phyloP scores from a whole-genome alignment of 2,329 filamentous ascomycete species.

The Cladosporium phlei region DNA sequence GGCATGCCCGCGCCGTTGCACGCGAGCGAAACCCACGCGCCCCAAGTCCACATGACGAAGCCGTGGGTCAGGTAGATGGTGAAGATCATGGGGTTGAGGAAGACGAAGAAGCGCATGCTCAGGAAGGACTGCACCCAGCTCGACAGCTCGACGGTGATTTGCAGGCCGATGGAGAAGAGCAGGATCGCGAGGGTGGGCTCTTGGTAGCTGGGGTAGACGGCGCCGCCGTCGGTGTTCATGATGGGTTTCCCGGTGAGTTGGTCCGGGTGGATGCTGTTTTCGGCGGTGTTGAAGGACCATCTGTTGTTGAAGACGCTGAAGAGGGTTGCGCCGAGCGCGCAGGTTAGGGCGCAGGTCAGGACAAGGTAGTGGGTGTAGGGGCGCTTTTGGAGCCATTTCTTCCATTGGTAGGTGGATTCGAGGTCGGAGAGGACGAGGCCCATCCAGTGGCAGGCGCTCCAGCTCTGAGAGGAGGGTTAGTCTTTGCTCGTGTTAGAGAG shows the following conservation, averaged over 20 bases:
- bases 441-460: slow-evolving; percentile 43
- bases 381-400: slow-evolving; percentile 32
- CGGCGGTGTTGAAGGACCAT: slow-evolving; percentile 26
- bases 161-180: slow-evolving; percentile 35
- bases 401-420: slow-evolving; percentile 42
- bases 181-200: slow-evolving; percentile 42
- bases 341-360: slow-evolving; percentile 20
- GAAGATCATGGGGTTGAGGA: slow-evolving; percentile 44
- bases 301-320: slow-evolving; percentile 11
- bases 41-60: slow-evolving; percentile 42
- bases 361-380: slow-evolving; percentile 35
- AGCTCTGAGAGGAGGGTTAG: slow-evolving; percentile 23
- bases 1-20: slow-evolving; percentile 28
- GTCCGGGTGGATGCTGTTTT: slow-evolving; percentile 43
- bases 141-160: slow-evolving; percentile 33
- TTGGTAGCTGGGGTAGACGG: slow-evolving; percentile 43
- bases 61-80: slow-evolving; percentile 47
- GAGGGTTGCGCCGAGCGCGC: slow-evolving; percentile 9
- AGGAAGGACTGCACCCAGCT: slow-evolving; percentile 40
- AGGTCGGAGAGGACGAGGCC: slow-evolving; percentile 43
- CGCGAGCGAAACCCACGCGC: slow-evolving; percentile 34
- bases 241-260: slow-evolving; percentile 32
- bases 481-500: neutral
- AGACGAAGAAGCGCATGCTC: slow-evolving; percentile 36
- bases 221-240: slow-evolving; percentile 33